These are phyloP conservation scores for Zygotorulaspora danielsina DNA, from an alignment of 805 yeast genomes.

Conservation along the genomic window DNA sequence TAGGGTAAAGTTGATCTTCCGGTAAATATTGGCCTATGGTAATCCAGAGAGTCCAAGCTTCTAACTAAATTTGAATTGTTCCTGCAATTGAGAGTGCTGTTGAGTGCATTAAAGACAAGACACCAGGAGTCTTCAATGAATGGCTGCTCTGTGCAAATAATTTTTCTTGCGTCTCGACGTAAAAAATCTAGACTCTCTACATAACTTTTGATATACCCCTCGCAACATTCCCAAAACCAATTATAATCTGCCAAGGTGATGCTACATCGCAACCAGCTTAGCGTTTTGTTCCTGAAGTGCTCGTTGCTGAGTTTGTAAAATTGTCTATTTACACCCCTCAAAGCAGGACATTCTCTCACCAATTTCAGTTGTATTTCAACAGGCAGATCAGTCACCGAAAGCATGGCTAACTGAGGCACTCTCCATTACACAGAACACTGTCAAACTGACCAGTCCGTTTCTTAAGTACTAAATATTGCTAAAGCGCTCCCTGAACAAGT, in stretches of 20 bases:
- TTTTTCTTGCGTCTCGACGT: conserved; percentile 11
- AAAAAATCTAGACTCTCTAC: conserved; percentile 16
- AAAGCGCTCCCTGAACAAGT: neutral
- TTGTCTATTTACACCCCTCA: conserved; percentile 8
- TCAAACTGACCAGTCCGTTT: neutral
- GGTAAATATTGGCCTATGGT: conserved; percentile 12
- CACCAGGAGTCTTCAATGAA: conserved; percentile 24
- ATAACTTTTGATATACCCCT: conserved; percentile 5
- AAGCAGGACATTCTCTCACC: conserved; percentile 11
- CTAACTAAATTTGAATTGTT: conserved; percentile 4
- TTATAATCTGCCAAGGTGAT: neutral
- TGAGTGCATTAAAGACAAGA: conserved; percentile 17
- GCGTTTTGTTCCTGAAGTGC: conserved; percentile 13
- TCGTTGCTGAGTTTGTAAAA: conserved; percentile 17
- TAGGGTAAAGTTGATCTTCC: conserved; percentile 12
- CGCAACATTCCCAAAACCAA: conserved; percentile 14
- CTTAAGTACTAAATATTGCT: neutral
- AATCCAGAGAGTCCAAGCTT: conserved; percentile 9
- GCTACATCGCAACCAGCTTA: conserved; percentile 7
- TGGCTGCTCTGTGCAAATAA: neutral
- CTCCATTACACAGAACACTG: neutral
- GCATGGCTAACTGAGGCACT: neutral
- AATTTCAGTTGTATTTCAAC: conserved; percentile 11
- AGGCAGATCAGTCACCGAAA: conserved; percentile 8
- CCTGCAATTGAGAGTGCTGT: conserved; percentile 12